Base-by-base conservation (phyloP, 2,329 filamentous ascomycete genomes). In the Fusarium kyushuense region DNA sequence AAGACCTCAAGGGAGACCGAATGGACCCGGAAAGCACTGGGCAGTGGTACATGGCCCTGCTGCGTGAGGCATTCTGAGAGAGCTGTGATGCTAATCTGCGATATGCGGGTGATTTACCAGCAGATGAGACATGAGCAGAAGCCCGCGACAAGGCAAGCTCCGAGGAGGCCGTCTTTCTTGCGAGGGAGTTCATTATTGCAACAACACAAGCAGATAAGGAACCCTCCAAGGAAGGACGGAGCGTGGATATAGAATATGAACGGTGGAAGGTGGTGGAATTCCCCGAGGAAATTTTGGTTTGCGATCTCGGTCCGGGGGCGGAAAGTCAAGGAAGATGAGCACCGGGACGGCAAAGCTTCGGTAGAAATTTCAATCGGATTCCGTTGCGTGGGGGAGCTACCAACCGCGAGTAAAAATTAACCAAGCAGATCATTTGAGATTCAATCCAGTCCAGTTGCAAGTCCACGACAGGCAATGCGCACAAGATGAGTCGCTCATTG, bases 81-180 rank as follows among this genome's bases (percentile, higher is more conserved):
- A 79, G 74, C 58, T 78, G 72, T 46, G 76, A 80, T 58, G 75
- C 76, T 82, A 86, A 80, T 78, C 84, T 81, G 73, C 80, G 78
- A 69, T 82, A 84, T 23, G 83, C 81, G 57, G 83, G 83, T 54
- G 82, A 81, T 78, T 80, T 83, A 76, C 81, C 78, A 67, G 79
- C 74, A 55, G 79, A 77, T 67, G 78, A 75, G 65, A 64, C 69
- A 48, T 80, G 78, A 58, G 79, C 75, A 67, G 82, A 79, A 54
- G 79, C 79, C 75, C 82, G 77, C 19, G 79, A 76, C 42, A 84
- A 75, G 69, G 78, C 78, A 70, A 77, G 77, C 65, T 83, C 77
- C 70, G 82, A 77, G 67, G 78, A 78, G 42, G 70, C 72, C 56
- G 75, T 81, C 79, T 80, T 83, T 80, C 75, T 81, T 71, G 80